Percentiles rank a stretch among this genome's conserved stretches.
Evolutionary conservation across 139 green algal species (phyloP).

Genomic region (Chlorella sorokiniana): DNA sequence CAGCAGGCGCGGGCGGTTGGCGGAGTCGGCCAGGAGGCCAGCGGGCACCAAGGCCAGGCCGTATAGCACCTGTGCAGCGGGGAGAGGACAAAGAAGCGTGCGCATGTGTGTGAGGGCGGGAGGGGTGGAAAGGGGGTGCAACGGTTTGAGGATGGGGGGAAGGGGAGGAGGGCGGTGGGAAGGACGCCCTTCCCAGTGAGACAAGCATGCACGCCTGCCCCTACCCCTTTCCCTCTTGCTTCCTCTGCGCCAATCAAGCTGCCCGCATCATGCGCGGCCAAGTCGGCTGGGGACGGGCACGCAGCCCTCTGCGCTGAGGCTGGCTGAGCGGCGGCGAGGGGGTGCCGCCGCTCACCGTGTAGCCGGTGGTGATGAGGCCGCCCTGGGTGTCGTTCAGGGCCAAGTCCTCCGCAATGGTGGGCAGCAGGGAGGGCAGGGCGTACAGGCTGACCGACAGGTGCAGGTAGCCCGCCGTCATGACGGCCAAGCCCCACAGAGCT

Average conservation of each 20-base stretch:
- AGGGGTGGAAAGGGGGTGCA: not conserved
- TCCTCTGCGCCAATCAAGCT: no score
- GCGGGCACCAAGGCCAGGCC: conserved; percentile 79
- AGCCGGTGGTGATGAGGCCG: conserved; percentile 56
- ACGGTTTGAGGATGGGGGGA: not conserved
- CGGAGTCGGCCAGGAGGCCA: conserved; percentile 76
- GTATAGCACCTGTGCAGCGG: conserved; percentile 69
- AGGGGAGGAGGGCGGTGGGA: no score
- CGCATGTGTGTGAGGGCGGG: not conserved
- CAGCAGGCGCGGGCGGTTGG: conserved; percentile 74
- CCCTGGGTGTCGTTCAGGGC: conserved; percentile 68
- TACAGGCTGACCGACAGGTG: conserved; percentile 80
- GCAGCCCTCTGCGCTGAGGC: not conserved
- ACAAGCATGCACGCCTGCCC: no score
- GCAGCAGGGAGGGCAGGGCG: conserved; percentile 77
- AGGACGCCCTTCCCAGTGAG: no score
- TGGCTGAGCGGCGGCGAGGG: not conserved
- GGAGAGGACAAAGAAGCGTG: no score
- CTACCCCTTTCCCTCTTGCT: no score
- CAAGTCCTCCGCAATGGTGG: conserved; percentile 75
- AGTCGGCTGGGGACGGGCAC: no score
- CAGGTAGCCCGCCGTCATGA: conserved; percentile 75
- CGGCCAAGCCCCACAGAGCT: conserved; percentile 69
- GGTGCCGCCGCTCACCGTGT: conserved; percentile 45
- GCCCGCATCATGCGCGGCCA: no score